Base-by-base conservation (phyloP, 345 rosid genomes). In the Citrus cavaleriei region DNA sequence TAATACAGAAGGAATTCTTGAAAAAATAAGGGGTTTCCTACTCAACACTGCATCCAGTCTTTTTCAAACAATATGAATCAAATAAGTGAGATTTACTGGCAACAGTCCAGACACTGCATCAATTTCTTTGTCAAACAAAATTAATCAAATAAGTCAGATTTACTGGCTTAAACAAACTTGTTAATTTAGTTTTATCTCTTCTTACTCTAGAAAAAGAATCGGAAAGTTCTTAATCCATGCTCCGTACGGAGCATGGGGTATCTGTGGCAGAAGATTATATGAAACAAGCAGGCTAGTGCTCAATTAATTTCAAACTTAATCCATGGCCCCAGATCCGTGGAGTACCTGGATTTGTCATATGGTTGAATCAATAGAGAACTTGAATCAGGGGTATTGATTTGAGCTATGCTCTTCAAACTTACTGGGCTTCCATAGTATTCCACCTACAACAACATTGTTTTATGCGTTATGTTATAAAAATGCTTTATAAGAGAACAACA, bases 361-460 rank as follows among this genome's bases (percentile, higher is more conserved):
- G 99, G 98, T 84, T 93, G 95, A 80, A 95, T 80, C 95, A 95
- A 83, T 35, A 95, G 90, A 89, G 99, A 92, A 82, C 85, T 88
- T 30, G 94, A 90, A 87, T 95, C 99, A 75, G 99, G 99, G 2
- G 95, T 88, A 81, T 85, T 93, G 81, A 95, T 95, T 86, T 95
- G 98, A 73, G 99, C 97, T 16, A 93, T 87, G 87, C 91, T 92
- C 87, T 92, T 95, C 85, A 95, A 87, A 86, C 91, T 84, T 62
- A 91, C 99, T 13, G 95, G 99, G 84, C 88, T 95, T 81, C 98
- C 99, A 81, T 95, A 93, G 81, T 95, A 95, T 37, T 95, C 99
- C 77, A 93, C 96, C 99, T 92, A 73, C 62, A 84, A 74, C 37
- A 37, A 63, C 66, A 83, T 68, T 51, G 32, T 62, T 27, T 51